These are phyloP conservation scores for Aspergillus fischeri DNA, from an alignment of 2,329 filamentous ascomycete species.

Conservation along the genomic window DNA sequence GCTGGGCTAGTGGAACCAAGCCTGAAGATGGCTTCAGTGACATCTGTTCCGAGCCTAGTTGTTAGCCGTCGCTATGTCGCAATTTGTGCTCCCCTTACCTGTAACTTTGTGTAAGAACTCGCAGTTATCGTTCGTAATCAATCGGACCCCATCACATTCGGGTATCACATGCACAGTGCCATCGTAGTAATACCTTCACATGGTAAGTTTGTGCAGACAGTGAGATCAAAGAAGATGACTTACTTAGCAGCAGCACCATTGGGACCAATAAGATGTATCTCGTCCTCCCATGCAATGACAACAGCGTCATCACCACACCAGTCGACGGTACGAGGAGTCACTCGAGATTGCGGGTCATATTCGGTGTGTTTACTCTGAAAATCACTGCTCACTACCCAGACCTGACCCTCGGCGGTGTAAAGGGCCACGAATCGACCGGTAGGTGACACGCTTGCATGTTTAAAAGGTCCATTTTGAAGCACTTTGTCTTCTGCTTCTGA, in stretches of 20 bases:
- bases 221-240: slow-evolving; percentile 6
- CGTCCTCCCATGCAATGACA: slow-evolving; percentile 94
- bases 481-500: slow-evolving; percentile 87
- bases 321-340: slow-evolving; percentile 78
- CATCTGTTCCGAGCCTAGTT: slow-evolving; percentile 43
- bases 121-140: slow-evolving; percentile 91
- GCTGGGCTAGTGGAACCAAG: slow-evolving; percentile 83
- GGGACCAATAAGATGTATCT: slow-evolving; percentile 88
- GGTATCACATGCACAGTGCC: slow-evolving; percentile 83
- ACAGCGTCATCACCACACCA: slow-evolving; percentile 97
- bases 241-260: slow-evolving; percentile 67
- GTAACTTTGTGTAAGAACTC: slow-evolving; percentile 96
- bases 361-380: slow-evolving; percentile 91
- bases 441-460: slow-evolving; percentile 83
- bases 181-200: slow-evolving; percentile 78
- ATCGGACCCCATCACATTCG: slow-evolving; percentile 81
- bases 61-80: not conserved
- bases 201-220: slow-evolving; percentile 12
- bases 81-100: slow-evolving; percentile 30
- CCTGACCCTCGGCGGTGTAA: slow-evolving; percentile 77
- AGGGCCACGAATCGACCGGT: slow-evolving; percentile 85
- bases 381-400: slow-evolving; percentile 92
- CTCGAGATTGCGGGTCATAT: slow-evolving; percentile 82
- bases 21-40: slow-evolving; percentile 84
- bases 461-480: slow-evolving; percentile 87